Percentiles rank a stretch among this genome's conserved stretches.
These are phyloP conservation scores for Priceomyces castillae DNA, from an alignment of 805 yeast genomes.

Conservation along the genomic window DNA sequence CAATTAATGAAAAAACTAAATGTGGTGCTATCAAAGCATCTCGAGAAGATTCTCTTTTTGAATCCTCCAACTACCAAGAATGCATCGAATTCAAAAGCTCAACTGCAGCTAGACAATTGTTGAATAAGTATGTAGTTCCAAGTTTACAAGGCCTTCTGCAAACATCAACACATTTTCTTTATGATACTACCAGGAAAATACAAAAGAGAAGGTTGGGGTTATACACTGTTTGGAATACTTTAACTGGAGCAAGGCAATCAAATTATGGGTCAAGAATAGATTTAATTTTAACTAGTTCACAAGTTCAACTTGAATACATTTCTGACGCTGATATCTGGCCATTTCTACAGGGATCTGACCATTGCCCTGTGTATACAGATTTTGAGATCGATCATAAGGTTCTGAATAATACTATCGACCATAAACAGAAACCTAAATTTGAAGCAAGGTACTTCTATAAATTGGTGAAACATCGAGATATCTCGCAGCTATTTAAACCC, in stretches of 20 bases:
- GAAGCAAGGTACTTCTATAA: slow-evolving; percentile 55
- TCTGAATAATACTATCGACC: background rate
- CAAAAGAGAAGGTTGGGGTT: slow-evolving; percentile 60
- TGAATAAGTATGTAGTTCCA: slow-evolving; percentile 28
- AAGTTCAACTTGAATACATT: slow-evolving; percentile 28
- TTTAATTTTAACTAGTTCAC: slow-evolving; percentile 53
- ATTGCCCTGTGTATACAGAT: slow-evolving; percentile 86
- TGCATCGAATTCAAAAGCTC: slow-evolving; percentile 35
- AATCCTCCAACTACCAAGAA: slow-evolving; percentile 23
- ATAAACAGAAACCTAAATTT: slow-evolving; percentile 32
- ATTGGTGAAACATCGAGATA: slow-evolving; percentile 30
- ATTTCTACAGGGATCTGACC: slow-evolving; percentile 81
- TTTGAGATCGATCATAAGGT: slow-evolving; percentile 29
- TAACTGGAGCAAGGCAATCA: slow-evolving; percentile 69
- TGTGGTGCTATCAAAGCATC: slow-evolving; percentile 28
- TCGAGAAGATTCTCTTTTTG: slow-evolving; percentile 18
- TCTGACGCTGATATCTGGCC: slow-evolving; percentile 61
- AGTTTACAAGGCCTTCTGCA: slow-evolving; percentile 9
- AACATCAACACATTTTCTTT: slow-evolving; percentile 31
- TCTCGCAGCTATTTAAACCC: slow-evolving; percentile 26
- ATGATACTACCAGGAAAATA: slow-evolving; percentile 56
- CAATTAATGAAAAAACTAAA: slow-evolving; percentile 45
- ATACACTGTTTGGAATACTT: slow-evolving; percentile 92
- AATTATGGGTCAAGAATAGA: slow-evolving; percentile 91
- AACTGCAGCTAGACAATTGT: slow-evolving; percentile 25